Percentiles rank a stretch among this genome's conserved stretches.
Conservation (phyloP, 257 asterid species). For the Nyctanthes arbortristis region DNA sequence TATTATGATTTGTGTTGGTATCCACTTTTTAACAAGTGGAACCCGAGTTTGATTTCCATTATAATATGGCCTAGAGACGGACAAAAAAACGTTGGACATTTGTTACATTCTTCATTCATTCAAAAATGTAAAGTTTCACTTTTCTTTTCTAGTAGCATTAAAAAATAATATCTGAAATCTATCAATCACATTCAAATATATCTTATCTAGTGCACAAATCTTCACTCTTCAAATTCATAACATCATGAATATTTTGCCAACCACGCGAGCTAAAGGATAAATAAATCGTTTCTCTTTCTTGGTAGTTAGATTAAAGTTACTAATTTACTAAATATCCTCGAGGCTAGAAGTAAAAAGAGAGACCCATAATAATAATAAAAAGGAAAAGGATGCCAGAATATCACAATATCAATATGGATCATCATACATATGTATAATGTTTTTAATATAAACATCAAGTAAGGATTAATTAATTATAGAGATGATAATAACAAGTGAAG, state of each 20-base stretch:
- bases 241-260: not conserved
- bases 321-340: too few relatives aligned
- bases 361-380: too few relatives aligned
- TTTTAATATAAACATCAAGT: conserved; percentile 10
- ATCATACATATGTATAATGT: not conserved
- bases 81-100: not conserved
- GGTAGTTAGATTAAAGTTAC: too few relatives aligned
- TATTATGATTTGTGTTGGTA: too few relatives aligned
- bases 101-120: not conserved
- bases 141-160: too few relatives aligned
- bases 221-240: conserved; percentile 21
- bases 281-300: too few relatives aligned
- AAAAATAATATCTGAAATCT: not conserved
- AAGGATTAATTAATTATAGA: conserved; percentile 21
- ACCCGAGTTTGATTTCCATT: not conserved
- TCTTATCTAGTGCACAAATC: conserved; percentile 15
- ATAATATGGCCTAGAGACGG: not conserved
- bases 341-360: too few relatives aligned
- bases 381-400: too few relatives aligned
- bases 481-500: conserved; percentile 1
- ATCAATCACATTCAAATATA: not conserved
- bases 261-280: too few relatives aligned
- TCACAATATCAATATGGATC: too few relatives aligned
- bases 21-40: not conserved
- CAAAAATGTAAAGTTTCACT: too few relatives aligned